Evolutionary conservation across 83 land plant genomes (phyloP), one percentile per base, ranked within the genome.

Genomic region (Diphasiastrum complanatum): DNA sequence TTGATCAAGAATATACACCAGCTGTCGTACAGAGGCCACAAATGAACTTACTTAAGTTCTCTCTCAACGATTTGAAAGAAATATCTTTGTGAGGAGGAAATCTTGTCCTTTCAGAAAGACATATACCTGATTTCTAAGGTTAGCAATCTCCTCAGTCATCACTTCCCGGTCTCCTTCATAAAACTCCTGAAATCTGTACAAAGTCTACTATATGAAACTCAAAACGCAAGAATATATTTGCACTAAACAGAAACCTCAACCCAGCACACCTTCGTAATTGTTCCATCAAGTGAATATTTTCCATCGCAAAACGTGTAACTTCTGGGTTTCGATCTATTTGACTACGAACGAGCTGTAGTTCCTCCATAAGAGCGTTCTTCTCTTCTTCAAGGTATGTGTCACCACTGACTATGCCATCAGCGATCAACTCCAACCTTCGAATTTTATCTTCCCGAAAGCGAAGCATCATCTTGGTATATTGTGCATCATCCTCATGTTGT

Each of bases 221-320:
- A 12, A 18, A 50, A 11, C 19, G 12, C 45, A 50, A 16, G 25
- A 18, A 50, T 10, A 1, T 1, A 27, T 6, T 20, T 1, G 31
- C 26, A 20, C 0, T 27, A 11, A 27, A 16, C 34, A 20, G 59
- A 10, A 10, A 49, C 10, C 12, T 18, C 23, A 18, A 18, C 53
- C 0, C 11, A 50, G 11, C 59, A 55, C 11, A 55, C 59, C 43
- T 55, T 55, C 27, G 20, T 18, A 55, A 19, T 19, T 55, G 28
- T 25, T 55, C 59, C 59, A 55, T 55, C 0, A 55, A 19, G 11
- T 35, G 30, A 12, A 55, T 55, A 30, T 55, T 55, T 1, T 55
- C 59, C 59, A 55, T 55, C 11, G 59, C 59, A 55, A 55, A 55
- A 12, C 59, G 59, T 26, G 59, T 55, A 55, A 55, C 35, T 32